Percentiles rank a stretch among this genome's conserved stretches.
Evolutionary conservation across 495 filamentous ascomycete genomes (phyloP).

Genomic region (Penicillium manginii): DNA sequence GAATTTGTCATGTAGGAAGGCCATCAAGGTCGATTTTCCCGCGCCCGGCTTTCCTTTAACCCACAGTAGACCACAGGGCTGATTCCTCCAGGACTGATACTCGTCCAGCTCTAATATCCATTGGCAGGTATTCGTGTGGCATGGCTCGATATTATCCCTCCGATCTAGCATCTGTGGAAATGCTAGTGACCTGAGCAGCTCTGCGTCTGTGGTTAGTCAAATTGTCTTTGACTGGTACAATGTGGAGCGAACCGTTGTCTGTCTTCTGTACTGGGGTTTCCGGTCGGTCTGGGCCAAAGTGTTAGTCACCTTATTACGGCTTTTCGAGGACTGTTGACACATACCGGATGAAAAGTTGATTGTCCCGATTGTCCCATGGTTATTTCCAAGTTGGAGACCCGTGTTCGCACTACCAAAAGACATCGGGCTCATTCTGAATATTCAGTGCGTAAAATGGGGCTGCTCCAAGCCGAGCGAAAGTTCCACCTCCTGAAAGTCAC

Average conservation of each 20-base stretch:
- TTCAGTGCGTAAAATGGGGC: neutral
- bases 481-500: too few species aligned
- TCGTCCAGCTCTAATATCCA: conserved; percentile 40
- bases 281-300: conserved; percentile 8
- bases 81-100: conserved; percentile 38
- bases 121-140: conserved; percentile 37
- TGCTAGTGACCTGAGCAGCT: conserved; percentile 15
- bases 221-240: neutral
- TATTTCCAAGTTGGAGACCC: neutral
- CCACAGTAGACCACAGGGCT: conserved; percentile 43
- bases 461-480: neutral
- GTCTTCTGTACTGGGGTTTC: conserved; percentile 5
- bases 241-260: conserved; percentile 10
- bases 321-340: neutral
- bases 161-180: conserved; percentile 22
- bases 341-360: neutral
- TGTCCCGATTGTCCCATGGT: neutral
- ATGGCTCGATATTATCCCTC: conserved; percentile 19
- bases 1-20: conserved; percentile 16
- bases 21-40: conserved; percentile 54
- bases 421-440: neutral
- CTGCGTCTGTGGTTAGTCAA: neutral
- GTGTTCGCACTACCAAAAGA: neutral
- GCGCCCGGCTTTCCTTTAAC: conserved; percentile 54
- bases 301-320: neutral